phyloP scores from a whole-genome alignment of 176 grass and related monocot species.

The Avena atlantica region DNA sequence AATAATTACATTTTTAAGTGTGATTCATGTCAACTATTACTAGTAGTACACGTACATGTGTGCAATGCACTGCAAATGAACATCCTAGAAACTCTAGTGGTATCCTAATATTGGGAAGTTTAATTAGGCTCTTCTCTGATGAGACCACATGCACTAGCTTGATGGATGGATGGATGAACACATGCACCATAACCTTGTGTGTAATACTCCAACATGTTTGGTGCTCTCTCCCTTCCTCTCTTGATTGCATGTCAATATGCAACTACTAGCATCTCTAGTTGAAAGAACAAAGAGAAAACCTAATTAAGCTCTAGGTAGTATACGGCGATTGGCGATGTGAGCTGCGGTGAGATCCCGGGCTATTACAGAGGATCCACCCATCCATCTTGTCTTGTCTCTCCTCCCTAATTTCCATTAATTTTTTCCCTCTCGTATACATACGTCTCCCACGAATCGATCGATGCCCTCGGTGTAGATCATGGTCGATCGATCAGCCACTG shows the following conservation, averaged over 20 bases:
- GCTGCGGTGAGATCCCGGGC: conserved; percentile 17
- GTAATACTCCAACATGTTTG: not conserved
- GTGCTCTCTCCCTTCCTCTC: conserved; percentile 5
- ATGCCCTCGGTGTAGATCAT: not conserved
- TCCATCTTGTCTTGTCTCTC: not conserved
- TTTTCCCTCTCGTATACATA: not conserved
- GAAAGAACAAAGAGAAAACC: conserved; percentile 33
- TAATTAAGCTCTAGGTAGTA: not conserved
- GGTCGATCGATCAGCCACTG: not conserved
- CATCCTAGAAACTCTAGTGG: conserved; percentile 1
- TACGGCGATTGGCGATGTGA: not conserved
- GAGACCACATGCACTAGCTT: conserved; percentile 8
- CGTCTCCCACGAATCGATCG: not conserved
- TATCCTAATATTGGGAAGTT: not conserved
- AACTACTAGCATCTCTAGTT: conserved; percentile 22
- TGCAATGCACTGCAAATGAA: conserved; percentile 14
- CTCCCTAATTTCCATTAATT: not conserved
- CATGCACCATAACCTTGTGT: conserved; percentile 9
- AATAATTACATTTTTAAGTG: not conserved
- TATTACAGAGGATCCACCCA: conserved; percentile 38
- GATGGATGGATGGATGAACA: not conserved
- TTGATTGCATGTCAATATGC: conserved; percentile 9
- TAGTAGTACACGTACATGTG: not conserved
- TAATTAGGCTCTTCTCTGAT: not conserved
- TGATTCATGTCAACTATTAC: not conserved